phyloP scores from a whole-genome alignment of 192 early-diverging fungal species.

The Rhizoclosmatium globosum region DNA sequence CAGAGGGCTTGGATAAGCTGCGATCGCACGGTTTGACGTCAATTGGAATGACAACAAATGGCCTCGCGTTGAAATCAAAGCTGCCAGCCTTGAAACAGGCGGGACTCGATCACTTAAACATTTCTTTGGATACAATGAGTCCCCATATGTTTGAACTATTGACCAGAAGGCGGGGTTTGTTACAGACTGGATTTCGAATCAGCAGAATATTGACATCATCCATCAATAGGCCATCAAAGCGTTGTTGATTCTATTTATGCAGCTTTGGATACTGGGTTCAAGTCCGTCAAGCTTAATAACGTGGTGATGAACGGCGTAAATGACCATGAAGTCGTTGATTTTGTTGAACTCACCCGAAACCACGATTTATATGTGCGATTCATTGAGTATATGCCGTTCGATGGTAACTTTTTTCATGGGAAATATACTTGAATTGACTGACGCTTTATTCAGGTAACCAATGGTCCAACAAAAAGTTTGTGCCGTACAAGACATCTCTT shows the following conservation, averaged over 20 bases:
- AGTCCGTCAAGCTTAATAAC: conserved; percentile 90
- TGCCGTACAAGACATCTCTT: conserved; percentile 84
- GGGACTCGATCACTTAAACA: conserved; percentile 89
- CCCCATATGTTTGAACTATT: conserved; percentile 87
- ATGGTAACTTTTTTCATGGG: conserved; percentile 63
- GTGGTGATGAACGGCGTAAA: conserved; percentile 92
- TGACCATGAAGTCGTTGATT: conserved; percentile 80
- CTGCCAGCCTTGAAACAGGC: conserved; percentile 70
- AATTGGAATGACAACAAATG: conserved; percentile 96
- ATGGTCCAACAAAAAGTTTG: conserved; percentile 86
- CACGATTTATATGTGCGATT: conserved; percentile 83
- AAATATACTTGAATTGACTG: neutral
- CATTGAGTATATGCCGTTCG: conserved; percentile 99
- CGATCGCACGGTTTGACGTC: conserved; percentile 75
- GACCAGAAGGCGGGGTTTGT: conserved; percentile 79
- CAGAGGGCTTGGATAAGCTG: conserved; percentile 75
- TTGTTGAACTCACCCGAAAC: conserved; percentile 86
- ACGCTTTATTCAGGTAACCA: conserved; percentile 68
- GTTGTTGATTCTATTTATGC: conserved; percentile 82
- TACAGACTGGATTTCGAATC: neutral
- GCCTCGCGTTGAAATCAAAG: conserved; percentile 88
- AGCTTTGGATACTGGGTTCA: conserved; percentile 69
- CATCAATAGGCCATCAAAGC: conserved; percentile 49
- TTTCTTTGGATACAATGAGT: conserved; percentile 93
- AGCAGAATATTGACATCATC: neutral